A percentile compares a stretch with the other conserved stretches of the same genome.
phyloP scores from a whole-genome alignment of 306 rosid genomes.

The Trifolium pratense region DNA sequence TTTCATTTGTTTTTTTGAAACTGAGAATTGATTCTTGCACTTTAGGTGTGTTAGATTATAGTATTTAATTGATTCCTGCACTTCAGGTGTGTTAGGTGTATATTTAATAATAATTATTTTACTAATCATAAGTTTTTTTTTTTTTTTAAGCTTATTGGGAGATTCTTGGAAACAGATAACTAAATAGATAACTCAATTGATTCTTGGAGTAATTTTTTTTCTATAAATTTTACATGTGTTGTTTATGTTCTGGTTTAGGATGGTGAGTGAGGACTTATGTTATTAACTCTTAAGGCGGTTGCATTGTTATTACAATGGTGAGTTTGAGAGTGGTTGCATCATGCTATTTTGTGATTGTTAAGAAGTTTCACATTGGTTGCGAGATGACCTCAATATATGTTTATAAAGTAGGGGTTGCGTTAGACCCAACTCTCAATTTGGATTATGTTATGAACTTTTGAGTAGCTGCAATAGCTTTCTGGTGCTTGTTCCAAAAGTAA shows the following conservation, averaged over 20 bases:
- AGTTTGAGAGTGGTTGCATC: no score
- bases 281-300: no score
- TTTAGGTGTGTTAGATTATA: neutral
- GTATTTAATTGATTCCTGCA: constrained; percentile 16
- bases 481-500: neutral
- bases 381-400: no score
- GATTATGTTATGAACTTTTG: neutral
- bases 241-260: neutral
- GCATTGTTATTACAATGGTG: no score
- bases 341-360: no score
- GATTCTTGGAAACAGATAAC: no score
- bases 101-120: no score
- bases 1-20: neutral
- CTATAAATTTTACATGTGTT: neutral
- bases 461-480: neutral
- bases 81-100: neutral
- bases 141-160: neutral
- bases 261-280: neutral
- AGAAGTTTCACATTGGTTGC: no score
- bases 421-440: no score
- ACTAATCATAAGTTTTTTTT: neutral
- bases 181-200: no score
- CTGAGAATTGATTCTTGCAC: constrained; percentile 35
- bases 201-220: no score
- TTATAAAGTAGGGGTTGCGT: no score